These are phyloP conservation scores for Suhomyces maxii DNA, from an alignment of 1,139 yeast species.

Conservation along the genomic window DNA sequence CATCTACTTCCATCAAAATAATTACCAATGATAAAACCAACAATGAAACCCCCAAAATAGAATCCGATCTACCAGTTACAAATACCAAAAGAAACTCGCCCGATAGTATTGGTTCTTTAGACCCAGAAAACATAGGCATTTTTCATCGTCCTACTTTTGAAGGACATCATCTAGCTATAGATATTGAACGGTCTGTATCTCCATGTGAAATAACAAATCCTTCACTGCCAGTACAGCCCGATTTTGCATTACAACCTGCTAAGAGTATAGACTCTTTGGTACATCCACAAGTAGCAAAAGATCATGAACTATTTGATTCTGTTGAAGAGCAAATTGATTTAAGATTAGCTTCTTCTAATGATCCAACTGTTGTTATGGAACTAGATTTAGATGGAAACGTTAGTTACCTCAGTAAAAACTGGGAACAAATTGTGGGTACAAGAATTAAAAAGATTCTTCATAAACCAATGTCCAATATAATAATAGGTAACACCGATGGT, in stretches of 20 bases:
- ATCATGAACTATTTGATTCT: conserved; percentile 15
- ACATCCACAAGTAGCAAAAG: not conserved
- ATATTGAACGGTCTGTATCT: conserved; percentile 31
- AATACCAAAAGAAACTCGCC: not conserved
- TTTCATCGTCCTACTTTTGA: conserved; percentile 29
- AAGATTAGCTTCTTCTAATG: conserved; percentile 59
- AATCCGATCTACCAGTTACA: not conserved
- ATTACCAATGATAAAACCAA: too few species aligned
- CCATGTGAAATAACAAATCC: conserved; percentile 23
- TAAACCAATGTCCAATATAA: conserved; percentile 61
- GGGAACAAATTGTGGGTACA: conserved; percentile 78
- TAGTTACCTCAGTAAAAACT: conserved; percentile 69
- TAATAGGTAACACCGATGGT: conserved; percentile 60
- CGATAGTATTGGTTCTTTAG: not conserved
- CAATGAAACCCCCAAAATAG: not conserved
- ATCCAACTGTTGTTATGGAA: conserved; percentile 85
- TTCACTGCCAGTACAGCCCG: conserved; percentile 6
- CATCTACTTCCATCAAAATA: not conserved
- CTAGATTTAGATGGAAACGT: conserved; percentile 76
- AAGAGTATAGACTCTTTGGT: conserved; percentile 5
- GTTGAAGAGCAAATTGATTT: conserved; percentile 50
- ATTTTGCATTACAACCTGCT: not conserved
- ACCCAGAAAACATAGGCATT: conserved; percentile 1
- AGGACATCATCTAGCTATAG: not conserved
- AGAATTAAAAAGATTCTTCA: conserved; percentile 53